Base-by-base conservation (phyloP, 2,329 filamentous ascomycete species). In the Colletotrichum eleusines region DNA sequence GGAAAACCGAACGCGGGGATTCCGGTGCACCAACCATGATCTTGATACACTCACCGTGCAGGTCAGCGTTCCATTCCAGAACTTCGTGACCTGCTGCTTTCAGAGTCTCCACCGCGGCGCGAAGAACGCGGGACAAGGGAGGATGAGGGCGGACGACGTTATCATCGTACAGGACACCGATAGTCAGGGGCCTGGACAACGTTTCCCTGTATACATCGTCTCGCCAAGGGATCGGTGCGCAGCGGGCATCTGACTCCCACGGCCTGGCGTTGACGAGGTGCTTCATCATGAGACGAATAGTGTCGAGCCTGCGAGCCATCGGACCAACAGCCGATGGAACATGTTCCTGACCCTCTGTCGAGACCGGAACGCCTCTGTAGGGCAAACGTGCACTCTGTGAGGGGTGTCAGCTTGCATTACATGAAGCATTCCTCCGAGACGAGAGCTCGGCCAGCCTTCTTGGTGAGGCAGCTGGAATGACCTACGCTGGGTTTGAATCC, bases 291-390 rank as follows among this genome's bases (percentile, higher is more conserved):
- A 83, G 78, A 9, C 80, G 80, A 2, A 91, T 78, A 0, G 88
- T 87, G 16, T 33, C 26, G 20, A 70, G 2, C 2, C 38, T 66
- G 1, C 88, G 81, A 7, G 86, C 81, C 80, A 92, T 83, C 1
- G 90, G 89, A 0, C 89, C 89, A n/a, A 90, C 79, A 0, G 88
- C 84, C 0, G 89, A 91, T 1, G 89, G 89, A 0, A 91, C 86
- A 76, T 91, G 88, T 66, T 90, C 87, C 74, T 91, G 89, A 2
- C 89, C 88, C 50, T 90, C 88, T 0, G 87, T 90, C 0, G 88
- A 90, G 0, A 91, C 89, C 0, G 87, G 82, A 0, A 89, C 87
- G 0, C 88, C 88, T 16, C 83, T 76, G 61, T 91, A 91, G 0
- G 89, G 88, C 0, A 90, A 76, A 7, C 89, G 83, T 2, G 82